These are phyloP conservation scores for Penicillium paneum DNA, from an alignment of 2,329 filamentous ascomycete genomes.

Conservation along the genomic window DNA sequence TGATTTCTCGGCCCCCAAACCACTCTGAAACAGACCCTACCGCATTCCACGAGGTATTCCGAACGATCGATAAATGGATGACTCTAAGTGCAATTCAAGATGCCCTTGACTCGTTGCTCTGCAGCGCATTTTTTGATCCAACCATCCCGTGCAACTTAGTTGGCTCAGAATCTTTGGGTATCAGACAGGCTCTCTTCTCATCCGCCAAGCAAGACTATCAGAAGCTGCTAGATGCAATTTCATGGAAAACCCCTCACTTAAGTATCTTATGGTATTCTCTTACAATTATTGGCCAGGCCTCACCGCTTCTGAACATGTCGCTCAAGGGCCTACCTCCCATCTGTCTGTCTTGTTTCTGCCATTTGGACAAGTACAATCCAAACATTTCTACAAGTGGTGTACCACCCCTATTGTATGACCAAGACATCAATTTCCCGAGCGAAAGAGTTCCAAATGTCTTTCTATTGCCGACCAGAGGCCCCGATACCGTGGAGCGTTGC, in stretches of 20 bases:
- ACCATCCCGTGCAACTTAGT: background rate
- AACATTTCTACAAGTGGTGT: background rate
- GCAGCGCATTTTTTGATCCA: background rate
- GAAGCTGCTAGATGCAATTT: background rate
- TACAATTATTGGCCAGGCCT: background rate
- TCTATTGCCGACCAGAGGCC: background rate
- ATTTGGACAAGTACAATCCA: background rate
- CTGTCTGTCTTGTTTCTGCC: background rate
- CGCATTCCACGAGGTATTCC: background rate
- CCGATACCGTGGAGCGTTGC: background rate
- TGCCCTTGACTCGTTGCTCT: background rate
- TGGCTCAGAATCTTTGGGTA: background rate
- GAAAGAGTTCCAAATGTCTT: background rate
- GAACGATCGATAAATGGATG: background rate
- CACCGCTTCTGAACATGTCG: background rate
- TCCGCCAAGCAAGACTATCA: background rate
- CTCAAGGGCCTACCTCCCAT: background rate
- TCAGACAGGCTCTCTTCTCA: background rate
- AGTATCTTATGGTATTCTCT: background rate
- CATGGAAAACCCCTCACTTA: background rate
- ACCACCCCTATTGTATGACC: background rate
- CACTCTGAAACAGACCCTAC: background rate
- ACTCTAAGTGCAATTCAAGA: background rate
- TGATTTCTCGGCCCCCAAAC: background rate
- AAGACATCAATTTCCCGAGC: background rate